These are phyloP conservation scores for Achaetomiella virescens DNA, from an alignment of 495 filamentous ascomycete species.

Conservation along the genomic window DNA sequence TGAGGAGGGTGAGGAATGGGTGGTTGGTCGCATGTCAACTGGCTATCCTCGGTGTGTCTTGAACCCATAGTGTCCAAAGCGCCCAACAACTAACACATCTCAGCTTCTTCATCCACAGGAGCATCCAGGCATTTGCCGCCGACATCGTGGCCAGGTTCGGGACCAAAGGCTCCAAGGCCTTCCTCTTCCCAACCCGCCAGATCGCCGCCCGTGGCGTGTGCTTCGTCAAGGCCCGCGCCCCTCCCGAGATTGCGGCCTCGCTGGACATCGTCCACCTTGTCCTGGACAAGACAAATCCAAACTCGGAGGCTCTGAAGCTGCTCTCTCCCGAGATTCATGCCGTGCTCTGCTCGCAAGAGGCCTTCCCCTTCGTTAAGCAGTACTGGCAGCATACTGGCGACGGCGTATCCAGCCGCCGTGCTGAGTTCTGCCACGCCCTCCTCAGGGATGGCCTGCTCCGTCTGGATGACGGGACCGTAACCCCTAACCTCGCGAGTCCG, in stretches of 20 bases:
- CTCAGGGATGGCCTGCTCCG: constrained; percentile 66
- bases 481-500: constrained; percentile 20
- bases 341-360: constrained; percentile 62
- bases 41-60: constrained; percentile 74
- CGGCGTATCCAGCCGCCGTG: constrained; percentile 83
- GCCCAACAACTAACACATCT: constrained; percentile 1
- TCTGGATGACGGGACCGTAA: constrained; percentile 35
- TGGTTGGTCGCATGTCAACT: constrained; percentile 74
- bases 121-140: constrained; percentile 65
- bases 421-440: constrained; percentile 75
- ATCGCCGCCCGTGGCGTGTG: constrained; percentile 61
- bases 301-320: constrained; percentile 41
- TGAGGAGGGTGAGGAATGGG: constrained; percentile 85
- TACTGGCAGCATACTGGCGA: constrained; percentile 98
- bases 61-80: background rate
- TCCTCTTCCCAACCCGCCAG: constrained; percentile 69
- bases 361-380: constrained; percentile 67
- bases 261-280: constrained; percentile 65
- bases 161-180: constrained; percentile 55
- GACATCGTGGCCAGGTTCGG: constrained; percentile 64
- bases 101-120: constrained; percentile 90
- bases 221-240: constrained; percentile 60
- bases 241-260: constrained; percentile 39
- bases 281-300: constrained; percentile 43
- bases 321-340: constrained; percentile 52